phyloP scores from a whole-genome alignment of 106 monocot genomes.

The Dendrobium chrysotoxum region DNA sequence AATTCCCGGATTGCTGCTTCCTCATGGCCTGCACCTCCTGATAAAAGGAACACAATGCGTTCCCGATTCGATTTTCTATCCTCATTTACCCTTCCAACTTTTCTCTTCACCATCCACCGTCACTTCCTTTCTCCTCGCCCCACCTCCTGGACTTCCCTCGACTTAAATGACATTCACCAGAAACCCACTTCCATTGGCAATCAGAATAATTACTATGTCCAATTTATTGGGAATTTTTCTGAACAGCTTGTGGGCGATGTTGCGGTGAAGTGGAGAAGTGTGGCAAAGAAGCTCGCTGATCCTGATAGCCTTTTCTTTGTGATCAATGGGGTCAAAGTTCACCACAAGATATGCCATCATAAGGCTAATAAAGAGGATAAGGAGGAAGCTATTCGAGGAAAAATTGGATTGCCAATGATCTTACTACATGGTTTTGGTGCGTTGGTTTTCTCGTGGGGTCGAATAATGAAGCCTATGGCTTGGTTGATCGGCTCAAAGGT shows the following conservation, averaged over 20 bases:
- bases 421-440: slow-evolving; percentile 86
- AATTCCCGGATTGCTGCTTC: background rate
- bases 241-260: slow-evolving; percentile 26
- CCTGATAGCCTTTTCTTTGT: slow-evolving; percentile 73
- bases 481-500: slow-evolving; percentile 50
- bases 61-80: background rate
- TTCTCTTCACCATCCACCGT: background rate
- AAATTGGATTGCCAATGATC: slow-evolving; percentile 49
- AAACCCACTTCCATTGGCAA: slow-evolving; percentile 9
- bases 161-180: background rate
- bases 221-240: slow-evolving; percentile 15
- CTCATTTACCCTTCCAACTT: too few species aligned
- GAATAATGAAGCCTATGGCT: slow-evolving; percentile 67
- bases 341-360: slow-evolving; percentile 66
- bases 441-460: slow-evolving; percentile 74
- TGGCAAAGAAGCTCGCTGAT: slow-evolving; percentile 55
- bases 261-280: slow-evolving; percentile 10
- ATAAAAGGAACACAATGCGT: background rate
- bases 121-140: background rate
- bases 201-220: background rate
- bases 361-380: slow-evolving; percentile 10
- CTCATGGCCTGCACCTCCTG: background rate
- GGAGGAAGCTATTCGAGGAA: background rate
- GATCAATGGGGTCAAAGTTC: slow-evolving; percentile 58
- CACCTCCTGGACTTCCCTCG: background rate